Evolutionary conservation across 2,329 filamentous ascomycete genomes (phyloP), one percentile per base, ranked within the genome.

Genomic region (Sphaceloma murrayae): DNA sequence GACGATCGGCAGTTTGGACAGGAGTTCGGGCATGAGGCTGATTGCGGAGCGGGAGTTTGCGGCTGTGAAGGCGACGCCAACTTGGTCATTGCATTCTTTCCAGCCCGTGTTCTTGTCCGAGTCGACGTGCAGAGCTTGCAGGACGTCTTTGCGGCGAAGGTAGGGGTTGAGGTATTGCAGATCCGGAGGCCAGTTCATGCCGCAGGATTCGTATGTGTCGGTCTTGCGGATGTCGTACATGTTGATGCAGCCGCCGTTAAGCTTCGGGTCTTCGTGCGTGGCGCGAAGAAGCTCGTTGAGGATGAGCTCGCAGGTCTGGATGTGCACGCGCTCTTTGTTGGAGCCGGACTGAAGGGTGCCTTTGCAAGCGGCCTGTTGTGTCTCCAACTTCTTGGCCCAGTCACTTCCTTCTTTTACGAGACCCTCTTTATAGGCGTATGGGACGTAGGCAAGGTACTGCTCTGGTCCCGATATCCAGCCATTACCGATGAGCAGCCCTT

Each of bases 151-250:
- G 46, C 80, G 80, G 47, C 85, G 82, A 43, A 98, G 75, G 62
- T 96, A 98, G 0, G 87, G 85, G 4, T 78, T 85, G 16, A 98
- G 75, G 39, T 74, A 60, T 34, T 65, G 63, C 56, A 98, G 70
- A 64, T 98, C 91, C 51, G 87, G 83, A 22, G 91, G 91, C 93
- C 93, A 98, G 67, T 87, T 89, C 88, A 94, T 94, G 53, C 91
- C 91, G 62, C 91, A 98, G 50, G 80, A 82, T 3, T 85, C 82
- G 62, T 77, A 86, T 5, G 67, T 68, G 62, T 98, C 91, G 51
- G 72, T 79, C 34, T 95, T 73, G 34, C 89, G 85, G 43, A 96
- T 75, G 61, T 99, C 91, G 63, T 99, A 99, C 85, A 96, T 95
- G 67, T 98, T 99, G 60, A 80, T 62, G 62, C 93, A 98, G 46